Evolutionary conservation across 805 yeast genomes (phyloP).

Genomic region (Saccharomyces mikatae): DNA sequence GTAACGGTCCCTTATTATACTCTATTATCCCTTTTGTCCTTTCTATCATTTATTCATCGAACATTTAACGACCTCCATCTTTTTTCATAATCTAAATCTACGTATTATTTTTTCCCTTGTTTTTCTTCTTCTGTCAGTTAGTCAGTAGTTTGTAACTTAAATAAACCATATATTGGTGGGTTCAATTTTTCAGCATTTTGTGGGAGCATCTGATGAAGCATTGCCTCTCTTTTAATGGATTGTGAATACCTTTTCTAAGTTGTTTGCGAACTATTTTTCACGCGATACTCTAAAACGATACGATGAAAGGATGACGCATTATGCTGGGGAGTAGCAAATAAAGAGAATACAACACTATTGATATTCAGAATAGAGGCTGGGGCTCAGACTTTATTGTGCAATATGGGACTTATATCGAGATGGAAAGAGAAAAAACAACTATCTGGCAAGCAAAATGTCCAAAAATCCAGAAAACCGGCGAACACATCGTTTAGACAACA

Average conservation of each 20-base stretch:
- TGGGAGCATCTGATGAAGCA: not conserved
- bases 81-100: not conserved
- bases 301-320: not conserved
- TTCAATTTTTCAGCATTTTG: not conserved
- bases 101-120: not conserved
- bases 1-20: not conserved
- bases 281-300: not conserved
- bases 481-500: constrained; percentile 77
- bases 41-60: not conserved
- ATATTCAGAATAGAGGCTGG: not conserved
- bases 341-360: not conserved
- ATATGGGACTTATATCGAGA: not conserved
- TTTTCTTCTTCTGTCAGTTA: not conserved
- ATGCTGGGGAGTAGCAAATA: not conserved
- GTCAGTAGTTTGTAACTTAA: not conserved
- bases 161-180: not conserved
- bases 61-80: not conserved
- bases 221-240: not conserved
- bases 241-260: not conserved
- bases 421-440: not conserved
- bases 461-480: constrained; percentile 46
- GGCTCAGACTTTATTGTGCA: not conserved
- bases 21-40: not conserved
- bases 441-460: constrained; percentile 11
- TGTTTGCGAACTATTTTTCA: not conserved